These are phyloP conservation scores for Collybia nuda DNA, from an alignment of 768 basidiomycete genomes.

Conservation along the genomic window DNA sequence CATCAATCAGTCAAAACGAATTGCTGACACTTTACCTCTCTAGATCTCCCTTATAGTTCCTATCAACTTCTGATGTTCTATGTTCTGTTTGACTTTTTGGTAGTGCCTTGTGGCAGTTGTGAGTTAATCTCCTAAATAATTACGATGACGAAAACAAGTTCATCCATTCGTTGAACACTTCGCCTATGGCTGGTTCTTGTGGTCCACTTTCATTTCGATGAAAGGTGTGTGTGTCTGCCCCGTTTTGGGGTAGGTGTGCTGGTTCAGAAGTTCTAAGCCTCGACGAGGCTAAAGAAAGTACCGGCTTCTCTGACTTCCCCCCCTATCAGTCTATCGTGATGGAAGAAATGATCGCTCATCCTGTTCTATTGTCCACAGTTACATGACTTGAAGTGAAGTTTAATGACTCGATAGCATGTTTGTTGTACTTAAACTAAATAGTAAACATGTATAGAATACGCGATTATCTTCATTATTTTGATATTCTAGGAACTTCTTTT, in stretches of 20 bases:
- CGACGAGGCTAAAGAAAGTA: slow-evolving; percentile 53
- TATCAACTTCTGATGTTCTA: neutral
- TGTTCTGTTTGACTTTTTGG: neutral
- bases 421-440: too few species aligned
- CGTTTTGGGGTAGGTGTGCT: slow-evolving; percentile 51
- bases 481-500: too few species aligned
- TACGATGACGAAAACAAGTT: slow-evolving; percentile 71
- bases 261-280: slow-evolving; percentile 29
- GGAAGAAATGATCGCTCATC: too few species aligned
- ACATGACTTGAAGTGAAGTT: too few species aligned
- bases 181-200: slow-evolving; percentile 27
- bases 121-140: slow-evolving; percentile 12
- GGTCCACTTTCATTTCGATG: slow-evolving; percentile 31
- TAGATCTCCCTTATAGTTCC: neutral
- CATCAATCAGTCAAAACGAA: neutral
- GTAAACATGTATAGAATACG: too few species aligned
- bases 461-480: too few species aligned
- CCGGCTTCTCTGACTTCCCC: slow-evolving; percentile 60
- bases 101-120: slow-evolving; percentile 13
- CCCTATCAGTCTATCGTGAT: neutral
- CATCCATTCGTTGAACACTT: slow-evolving; percentile 81
- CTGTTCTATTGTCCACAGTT: too few species aligned
- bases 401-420: too few species aligned
- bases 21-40: slow-evolving; percentile 20
- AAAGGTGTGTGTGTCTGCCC: slow-evolving; percentile 33